Base-by-base conservation (phyloP, 2,329 filamentous ascomycete genomes). In the Trichophyton verrucosum region DNA sequence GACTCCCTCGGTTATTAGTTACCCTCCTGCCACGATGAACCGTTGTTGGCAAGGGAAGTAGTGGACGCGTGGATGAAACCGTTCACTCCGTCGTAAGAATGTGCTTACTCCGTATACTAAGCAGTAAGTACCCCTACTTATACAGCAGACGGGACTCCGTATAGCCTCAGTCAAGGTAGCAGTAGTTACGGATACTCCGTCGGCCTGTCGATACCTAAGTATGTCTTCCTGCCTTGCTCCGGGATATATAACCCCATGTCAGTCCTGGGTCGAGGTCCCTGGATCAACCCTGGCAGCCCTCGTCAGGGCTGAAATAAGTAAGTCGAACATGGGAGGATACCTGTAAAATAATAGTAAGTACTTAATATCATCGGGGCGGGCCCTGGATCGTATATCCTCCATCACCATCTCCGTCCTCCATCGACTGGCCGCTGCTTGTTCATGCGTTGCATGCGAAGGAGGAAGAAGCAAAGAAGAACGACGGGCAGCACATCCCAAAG, bases 181-280 rank as follows among this genome's bases (percentile, higher is more conserved):
- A 30, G 27, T 0, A 30, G 33, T 38, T 38, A 38, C 33, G 33
- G 33, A 38, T 38, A 38, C 33, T 38, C 33, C 33, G 33, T 38
- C 13, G 9, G 33, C 9, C 11, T 11, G 17, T 24, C 17, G 7
- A 8, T 33, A 24, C 3, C 2, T 24, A 3, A 33, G n/a, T n/a
- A n/a, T n/a, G n/a, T 36, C 4, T 20, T 6, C 15, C 51, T 55
- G 24, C 22, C 51, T 55, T 55, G 51, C 51, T 55, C 51, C 51
- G 51, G 51, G 51, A 55, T 27, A 55, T 55, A 30, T 44, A 55
- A 13, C 24, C 51, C 51, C 51, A 55, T 55, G 51, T n/a, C n/a
- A 22, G 27, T 53, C 7, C 22, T 24, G 9, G 9, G 22, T 36
- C 51, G 22, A 36, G 27, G 51, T 36, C 30, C 40, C 24, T 55